These are phyloP conservation scores for Kalaharituber pfeilii DNA, from an alignment of 2,329 filamentous ascomycete genomes.

Conservation along the genomic window DNA sequence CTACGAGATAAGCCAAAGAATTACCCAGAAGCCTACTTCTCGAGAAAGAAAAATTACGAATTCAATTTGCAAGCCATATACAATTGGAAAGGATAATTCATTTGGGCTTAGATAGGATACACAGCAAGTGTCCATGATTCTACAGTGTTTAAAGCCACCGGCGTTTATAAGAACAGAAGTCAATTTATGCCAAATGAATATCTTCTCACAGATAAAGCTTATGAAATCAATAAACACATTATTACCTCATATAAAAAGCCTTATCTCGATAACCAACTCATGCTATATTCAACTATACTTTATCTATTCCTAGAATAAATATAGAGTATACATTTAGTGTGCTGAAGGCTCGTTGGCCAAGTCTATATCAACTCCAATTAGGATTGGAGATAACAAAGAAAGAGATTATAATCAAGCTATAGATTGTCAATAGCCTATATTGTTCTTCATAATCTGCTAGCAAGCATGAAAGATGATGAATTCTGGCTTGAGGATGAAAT, in stretches of 20 bases:
- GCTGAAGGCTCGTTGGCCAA: neutral
- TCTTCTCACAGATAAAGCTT: neutral
- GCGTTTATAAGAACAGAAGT: neutral
- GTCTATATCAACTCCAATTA: too few species aligned
- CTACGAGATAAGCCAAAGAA: too few species aligned
- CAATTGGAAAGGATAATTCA: too few species aligned
- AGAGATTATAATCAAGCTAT: too few species aligned
- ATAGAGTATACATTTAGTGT: neutral
- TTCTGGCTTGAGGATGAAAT: neutral
- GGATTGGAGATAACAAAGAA: too few species aligned
- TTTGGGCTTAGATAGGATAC: neutral
- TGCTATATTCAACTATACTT: neutral
- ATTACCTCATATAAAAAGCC: neutral
- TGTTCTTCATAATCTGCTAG: neutral
- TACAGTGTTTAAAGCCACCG: neutral
- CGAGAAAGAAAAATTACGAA: too few species aligned
- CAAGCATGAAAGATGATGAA: neutral
- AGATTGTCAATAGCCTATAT: too few species aligned
- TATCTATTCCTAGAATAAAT: neutral
- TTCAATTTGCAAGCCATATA: too few species aligned
- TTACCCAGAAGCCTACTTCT: too few species aligned
- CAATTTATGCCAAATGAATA: neutral
- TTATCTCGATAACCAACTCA: neutral
- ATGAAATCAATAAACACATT: neutral
- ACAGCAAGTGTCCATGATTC: neutral